Evolutionary conservation across 306 rosid species (phyloP).

Genomic region (Begonia loranthoides): DNA sequence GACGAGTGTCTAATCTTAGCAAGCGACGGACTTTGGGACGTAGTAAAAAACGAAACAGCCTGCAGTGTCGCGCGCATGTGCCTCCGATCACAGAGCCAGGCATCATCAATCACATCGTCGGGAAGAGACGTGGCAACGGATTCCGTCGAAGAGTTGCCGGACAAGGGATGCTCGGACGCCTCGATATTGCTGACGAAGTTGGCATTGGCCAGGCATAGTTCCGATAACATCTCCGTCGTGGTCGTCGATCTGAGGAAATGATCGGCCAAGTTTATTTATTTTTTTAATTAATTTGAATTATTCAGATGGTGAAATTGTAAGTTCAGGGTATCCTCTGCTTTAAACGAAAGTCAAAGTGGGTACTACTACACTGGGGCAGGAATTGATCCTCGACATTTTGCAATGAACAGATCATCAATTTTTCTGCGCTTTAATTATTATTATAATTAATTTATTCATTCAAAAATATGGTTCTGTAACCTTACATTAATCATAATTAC

Average conservation of each 20-base stretch:
- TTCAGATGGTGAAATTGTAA: too few relatives aligned
- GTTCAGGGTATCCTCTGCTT: too few relatives aligned
- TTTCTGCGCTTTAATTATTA: too few relatives aligned
- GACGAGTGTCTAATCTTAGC: constrained; percentile 80
- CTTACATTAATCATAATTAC: too few relatives aligned
- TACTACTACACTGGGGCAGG: too few relatives aligned
- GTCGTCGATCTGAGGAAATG: constrained; percentile 60
- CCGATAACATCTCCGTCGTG: constrained; percentile 80
- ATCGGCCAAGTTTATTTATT: neutral
- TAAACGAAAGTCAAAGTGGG: too few relatives aligned
- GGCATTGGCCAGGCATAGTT: constrained; percentile 75
- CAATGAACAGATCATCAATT: too few relatives aligned
- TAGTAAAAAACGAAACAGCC: constrained; percentile 69
- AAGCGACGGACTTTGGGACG: constrained; percentile 92
- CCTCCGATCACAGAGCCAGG: constrained; percentile 26
- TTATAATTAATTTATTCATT: too few relatives aligned
- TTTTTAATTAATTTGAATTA: too few relatives aligned
- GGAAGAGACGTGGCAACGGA: constrained; percentile 6
- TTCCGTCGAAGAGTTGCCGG: constrained; percentile 6
- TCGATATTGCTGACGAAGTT: constrained; percentile 69
- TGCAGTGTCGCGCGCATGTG: constrained; percentile 70
- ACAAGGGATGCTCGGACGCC: constrained; percentile 64
- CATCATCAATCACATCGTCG: constrained; percentile 16
- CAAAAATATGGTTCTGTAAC: too few relatives aligned
- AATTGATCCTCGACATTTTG: too few relatives aligned